phyloP scores from a whole-genome alignment of 768 basidiomycete species.

The Boletus rubropictus region DNA sequence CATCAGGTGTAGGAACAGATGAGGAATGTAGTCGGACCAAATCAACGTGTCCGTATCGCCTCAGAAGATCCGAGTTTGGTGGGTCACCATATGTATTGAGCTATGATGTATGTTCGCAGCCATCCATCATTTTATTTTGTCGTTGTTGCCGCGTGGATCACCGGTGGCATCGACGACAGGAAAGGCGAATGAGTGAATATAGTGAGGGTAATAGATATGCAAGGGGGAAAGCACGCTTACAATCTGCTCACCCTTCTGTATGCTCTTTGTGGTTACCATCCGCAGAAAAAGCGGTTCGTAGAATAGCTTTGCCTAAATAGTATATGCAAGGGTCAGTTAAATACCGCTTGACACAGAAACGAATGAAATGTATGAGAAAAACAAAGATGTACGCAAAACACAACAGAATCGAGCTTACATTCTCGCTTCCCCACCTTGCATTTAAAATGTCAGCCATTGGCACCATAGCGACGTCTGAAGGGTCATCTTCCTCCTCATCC shows the following conservation, averaged over 20 bases:
- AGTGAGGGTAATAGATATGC: background rate
- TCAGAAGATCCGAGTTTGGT: constrained; percentile 89
- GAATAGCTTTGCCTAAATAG: constrained; percentile 71
- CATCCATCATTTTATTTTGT: background rate
- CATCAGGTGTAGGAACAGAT: background rate
- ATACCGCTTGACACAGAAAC: background rate
- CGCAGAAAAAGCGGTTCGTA: constrained; percentile 64
- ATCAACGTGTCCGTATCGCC: constrained; percentile 93
- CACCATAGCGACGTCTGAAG: constrained; percentile 79
- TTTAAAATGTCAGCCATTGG: constrained; percentile 97
- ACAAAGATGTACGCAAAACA: background rate
- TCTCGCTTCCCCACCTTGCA: constrained; percentile 77
- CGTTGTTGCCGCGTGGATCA: background rate
- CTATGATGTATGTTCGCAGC: constrained; percentile 33
- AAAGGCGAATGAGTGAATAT: background rate
- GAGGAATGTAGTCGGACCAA: constrained; percentile 48
- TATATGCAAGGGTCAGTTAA: background rate
- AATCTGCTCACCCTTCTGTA: constrained; percentile 80
- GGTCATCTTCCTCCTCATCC: constrained; percentile 46
- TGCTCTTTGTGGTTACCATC: constrained; percentile 76
- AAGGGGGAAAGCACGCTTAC: constrained; percentile 40
- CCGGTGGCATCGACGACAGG: background rate
- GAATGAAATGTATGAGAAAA: background rate
- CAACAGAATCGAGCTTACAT: constrained; percentile 45
- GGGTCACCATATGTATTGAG: constrained; percentile 95